Evolutionary conservation across 2,329 filamentous ascomycete genomes (phyloP).

Genomic region (Penicillium sp.): DNA sequence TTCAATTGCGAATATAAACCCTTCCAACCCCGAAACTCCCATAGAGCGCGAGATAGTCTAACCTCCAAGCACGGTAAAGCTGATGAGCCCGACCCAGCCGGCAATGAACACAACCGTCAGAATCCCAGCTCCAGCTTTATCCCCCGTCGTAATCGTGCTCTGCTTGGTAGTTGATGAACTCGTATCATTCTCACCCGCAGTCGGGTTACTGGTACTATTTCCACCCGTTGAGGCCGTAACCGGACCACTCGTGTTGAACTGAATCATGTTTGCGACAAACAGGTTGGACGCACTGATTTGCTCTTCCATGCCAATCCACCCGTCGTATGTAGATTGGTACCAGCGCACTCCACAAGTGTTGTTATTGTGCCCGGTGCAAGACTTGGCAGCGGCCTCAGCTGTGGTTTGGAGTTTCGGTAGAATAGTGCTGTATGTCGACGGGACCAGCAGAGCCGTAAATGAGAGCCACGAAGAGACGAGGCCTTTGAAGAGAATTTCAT

Average conservation of each 20-base stretch:
- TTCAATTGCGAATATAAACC: not conserved
- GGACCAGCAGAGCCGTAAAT: slow-evolving; percentile 62
- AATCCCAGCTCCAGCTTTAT: slow-evolving; percentile 42
- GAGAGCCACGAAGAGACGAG: slow-evolving; percentile 69
- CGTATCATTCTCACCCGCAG: slow-evolving; percentile 32
- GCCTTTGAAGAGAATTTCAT: slow-evolving; percentile 65
- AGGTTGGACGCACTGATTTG: slow-evolving; percentile 69
- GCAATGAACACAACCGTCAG: slow-evolving; percentile 36
- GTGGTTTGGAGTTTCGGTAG: slow-evolving; percentile 61
- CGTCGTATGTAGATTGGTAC: slow-evolving; percentile 56
- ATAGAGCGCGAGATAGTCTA: not conserved
- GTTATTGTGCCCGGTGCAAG: slow-evolving; percentile 51
- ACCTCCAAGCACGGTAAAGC: slow-evolving; percentile 36
- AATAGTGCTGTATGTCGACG: slow-evolving; percentile 58
- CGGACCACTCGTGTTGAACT: slow-evolving; percentile 48
- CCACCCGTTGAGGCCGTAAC: slow-evolving; percentile 55
- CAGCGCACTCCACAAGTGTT: slow-evolving; percentile 68
- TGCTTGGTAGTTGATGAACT: not conserved
- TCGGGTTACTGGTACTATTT: slow-evolving; percentile 47
- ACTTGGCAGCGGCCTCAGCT: slow-evolving; percentile 59
- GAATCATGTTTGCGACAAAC: slow-evolving; percentile 60
- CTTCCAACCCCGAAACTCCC: not conserved
- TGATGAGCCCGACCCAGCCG: slow-evolving; percentile 32
- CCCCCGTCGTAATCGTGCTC: slow-evolving; percentile 30
- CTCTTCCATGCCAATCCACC: slow-evolving; percentile 64